Evolutionary conservation across 805 yeast genomes (phyloP).

Genomic region (Kodamaea hsintzibuensis): DNA sequence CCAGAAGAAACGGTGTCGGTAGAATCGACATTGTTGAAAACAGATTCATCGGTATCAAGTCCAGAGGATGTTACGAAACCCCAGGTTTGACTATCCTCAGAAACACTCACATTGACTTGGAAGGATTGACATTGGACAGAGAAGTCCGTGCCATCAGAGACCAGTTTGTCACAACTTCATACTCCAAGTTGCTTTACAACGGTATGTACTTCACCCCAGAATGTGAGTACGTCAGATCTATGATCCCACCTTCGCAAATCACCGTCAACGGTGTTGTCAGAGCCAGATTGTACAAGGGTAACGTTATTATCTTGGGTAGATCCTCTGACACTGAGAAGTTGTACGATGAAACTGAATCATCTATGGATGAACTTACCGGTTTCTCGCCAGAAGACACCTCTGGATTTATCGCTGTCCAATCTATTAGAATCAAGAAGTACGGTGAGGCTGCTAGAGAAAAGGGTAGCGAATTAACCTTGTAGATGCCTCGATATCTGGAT

Average conservation of each 20-base stretch:
- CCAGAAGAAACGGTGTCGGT: slow-evolving; percentile 99
- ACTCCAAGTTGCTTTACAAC: slow-evolving; percentile 88
- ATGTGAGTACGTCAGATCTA: slow-evolving; percentile 90
- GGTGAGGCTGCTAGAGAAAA: slow-evolving; percentile 92
- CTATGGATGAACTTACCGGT: slow-evolving; percentile 99
- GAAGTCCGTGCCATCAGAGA: slow-evolving; percentile 98
- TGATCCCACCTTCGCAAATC: slow-evolving; percentile 92
- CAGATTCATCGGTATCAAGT: slow-evolving; percentile 97
- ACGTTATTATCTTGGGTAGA: slow-evolving; percentile 83
- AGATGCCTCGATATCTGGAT: slow-evolving; percentile 12
- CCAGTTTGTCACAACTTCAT: slow-evolving; percentile 89
- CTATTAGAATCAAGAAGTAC: slow-evolving; percentile 96
- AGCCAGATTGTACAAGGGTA: slow-evolving; percentile 91
- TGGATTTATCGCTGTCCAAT: slow-evolving; percentile 97
- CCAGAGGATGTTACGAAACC: slow-evolving; percentile 99
- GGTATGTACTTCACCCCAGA: slow-evolving; percentile 99
- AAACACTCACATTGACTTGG: slow-evolving; percentile 91
- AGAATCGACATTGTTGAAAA: slow-evolving; percentile 98
- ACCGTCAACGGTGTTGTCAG: slow-evolving; percentile 97
- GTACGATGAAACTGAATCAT: slow-evolving; percentile 96
- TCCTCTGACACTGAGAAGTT: slow-evolving; percentile 93
- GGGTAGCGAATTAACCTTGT: slow-evolving; percentile 54
- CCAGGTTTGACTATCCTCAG: slow-evolving; percentile 97
- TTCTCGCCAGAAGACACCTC: slow-evolving; percentile 96
- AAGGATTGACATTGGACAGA: slow-evolving; percentile 95